phyloP scores from a whole-genome alignment of 2,329 filamentous ascomycete genomes.

The Paracamarosporium sp. region DNA sequence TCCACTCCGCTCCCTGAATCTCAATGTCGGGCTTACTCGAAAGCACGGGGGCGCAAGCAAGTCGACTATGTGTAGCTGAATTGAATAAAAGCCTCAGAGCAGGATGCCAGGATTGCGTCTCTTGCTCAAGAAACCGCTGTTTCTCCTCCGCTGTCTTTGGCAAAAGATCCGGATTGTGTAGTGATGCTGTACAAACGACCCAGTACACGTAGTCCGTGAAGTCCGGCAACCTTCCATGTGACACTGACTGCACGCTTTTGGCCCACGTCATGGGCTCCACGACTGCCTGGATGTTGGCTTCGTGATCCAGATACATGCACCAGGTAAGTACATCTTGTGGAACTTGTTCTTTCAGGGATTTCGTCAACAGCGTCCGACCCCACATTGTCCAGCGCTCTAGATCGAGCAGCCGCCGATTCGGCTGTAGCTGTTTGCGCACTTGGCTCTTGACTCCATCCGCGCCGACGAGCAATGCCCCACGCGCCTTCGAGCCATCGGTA shows the following conservation, averaged over 20 bases:
- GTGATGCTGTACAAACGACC: conserved; percentile 25
- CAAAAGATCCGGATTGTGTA: conserved; percentile 1
- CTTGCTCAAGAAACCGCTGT: conserved; percentile 1
- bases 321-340: conserved; percentile 13
- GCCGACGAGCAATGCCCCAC: conserved; percentile 10
- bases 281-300: conserved; percentile 13
- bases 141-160: conserved; percentile 13
- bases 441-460: conserved; percentile 32
- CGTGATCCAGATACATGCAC: conserved; percentile 20
- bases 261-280: conserved; percentile 14
- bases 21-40: conserved; percentile 41
- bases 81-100: conserved; percentile 10
- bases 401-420: conserved; percentile 37
- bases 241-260: conserved; percentile 7
- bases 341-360: conserved; percentile 17
- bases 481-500: conserved; percentile 10
- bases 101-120: conserved; percentile 14
- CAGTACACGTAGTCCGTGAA: conserved; percentile 41
- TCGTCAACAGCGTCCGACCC: conserved; percentile 45
- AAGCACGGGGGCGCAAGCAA: conserved; percentile 39
- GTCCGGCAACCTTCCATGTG: conserved; percentile 12
- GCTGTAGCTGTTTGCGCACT: conserved; percentile 44
- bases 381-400: conserved; percentile 47
- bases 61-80: conserved; percentile 24
- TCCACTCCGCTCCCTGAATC: conserved; percentile 27